Evolutionary conservation across 129 eudicot species (phyloP), one percentile per base, ranked within the genome.

Genomic region (Silybum marianum): DNA sequence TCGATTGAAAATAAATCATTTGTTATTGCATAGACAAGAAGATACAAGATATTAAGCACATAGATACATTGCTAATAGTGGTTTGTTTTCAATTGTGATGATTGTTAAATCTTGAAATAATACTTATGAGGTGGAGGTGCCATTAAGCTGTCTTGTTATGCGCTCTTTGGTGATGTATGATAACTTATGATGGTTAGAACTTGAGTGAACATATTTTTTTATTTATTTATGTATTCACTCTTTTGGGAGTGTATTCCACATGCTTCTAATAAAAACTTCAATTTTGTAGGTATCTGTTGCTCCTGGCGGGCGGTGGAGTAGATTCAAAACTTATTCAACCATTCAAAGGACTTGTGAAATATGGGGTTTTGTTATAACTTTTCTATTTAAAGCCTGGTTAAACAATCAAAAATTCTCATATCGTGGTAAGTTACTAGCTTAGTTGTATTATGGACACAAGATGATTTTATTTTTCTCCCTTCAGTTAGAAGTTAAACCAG

Each of bases 241-340:
- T 58, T 58, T 58, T 58, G 66, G 66, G 23, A 42, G 30, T 76
- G 26, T 58, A 10, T 54, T 75, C 11, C 38, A 44, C 23, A 32
- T 73, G 66, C 3, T 30, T 81, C 38, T 70, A 66, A 83, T 70
- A 36, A 3, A 58, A 63, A 0, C 4, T 39, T 34, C 32, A 28
- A 24, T 80, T 39, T 63, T 71, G 75, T 88, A 95, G 99, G 99
- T 95, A 30, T 95, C 99, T 68, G 99, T 95, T 85, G 86, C 97
- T 32, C 99, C 99, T 77, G 99, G 98, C 78, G 99, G 99, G 32
- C 87, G 98, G 22, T 95, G 99, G 99, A 95, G 80, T 80, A 87
- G 98, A 86, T 95, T 95, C 82, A 95, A 95, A 87, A 93, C 99
- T 2, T 95, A 95, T 84, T 95, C 99, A 70, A 95, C 99, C 30